Percentiles rank a stretch among this genome's conserved stretches.
Conservation (phyloP, 1,284 basidiomycete genomes). For the Ganoderma multipileum region DNA sequence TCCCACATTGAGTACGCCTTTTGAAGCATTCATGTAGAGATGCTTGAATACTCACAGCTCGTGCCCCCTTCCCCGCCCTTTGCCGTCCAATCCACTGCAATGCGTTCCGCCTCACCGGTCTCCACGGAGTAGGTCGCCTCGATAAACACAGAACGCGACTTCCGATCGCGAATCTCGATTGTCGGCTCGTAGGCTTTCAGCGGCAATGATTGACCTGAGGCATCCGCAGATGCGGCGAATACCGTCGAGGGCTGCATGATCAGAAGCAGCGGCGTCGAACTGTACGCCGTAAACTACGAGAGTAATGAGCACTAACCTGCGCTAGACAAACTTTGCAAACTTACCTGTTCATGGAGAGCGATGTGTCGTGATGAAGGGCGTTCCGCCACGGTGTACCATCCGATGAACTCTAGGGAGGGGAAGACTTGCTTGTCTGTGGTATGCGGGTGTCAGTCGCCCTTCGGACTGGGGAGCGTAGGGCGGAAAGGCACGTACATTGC, state of each 20-base stretch:
- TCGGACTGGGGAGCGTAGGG: neutral
- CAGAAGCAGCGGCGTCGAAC: conserved; percentile 79
- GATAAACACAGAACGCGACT: conserved; percentile 81
- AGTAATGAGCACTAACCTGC: conserved; percentile 4
- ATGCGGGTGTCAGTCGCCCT: neutral
- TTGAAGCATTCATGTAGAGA: neutral
- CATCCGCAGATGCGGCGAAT: conserved; percentile 57
- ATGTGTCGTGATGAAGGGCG: conserved; percentile 79
- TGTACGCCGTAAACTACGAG: conserved; percentile 71
- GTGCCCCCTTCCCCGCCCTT: conserved; percentile 88
- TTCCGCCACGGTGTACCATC: conserved; percentile 92
- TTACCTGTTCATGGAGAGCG: conserved; percentile 85
- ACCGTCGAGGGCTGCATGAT: conserved; percentile 66
- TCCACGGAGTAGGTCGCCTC: conserved; percentile 88
- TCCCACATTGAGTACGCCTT: neutral
- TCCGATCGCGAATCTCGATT: conserved; percentile 80
- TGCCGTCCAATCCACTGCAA: conserved; percentile 96
- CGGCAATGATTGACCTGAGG: conserved; percentile 76
- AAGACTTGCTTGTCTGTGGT: conserved; percentile 94
- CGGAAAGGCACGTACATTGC: conserved; percentile 72
- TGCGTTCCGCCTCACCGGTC: conserved; percentile 97
- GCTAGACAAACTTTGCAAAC: conserved; percentile 20
- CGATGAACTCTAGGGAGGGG: conserved; percentile 94
- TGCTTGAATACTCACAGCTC: conserved; percentile 59
- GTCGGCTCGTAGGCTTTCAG: conserved; percentile 91